Evolutionary conservation across 176 grass and related monocot genomes (phyloP).

Genomic region (Raddia guianensis): DNA sequence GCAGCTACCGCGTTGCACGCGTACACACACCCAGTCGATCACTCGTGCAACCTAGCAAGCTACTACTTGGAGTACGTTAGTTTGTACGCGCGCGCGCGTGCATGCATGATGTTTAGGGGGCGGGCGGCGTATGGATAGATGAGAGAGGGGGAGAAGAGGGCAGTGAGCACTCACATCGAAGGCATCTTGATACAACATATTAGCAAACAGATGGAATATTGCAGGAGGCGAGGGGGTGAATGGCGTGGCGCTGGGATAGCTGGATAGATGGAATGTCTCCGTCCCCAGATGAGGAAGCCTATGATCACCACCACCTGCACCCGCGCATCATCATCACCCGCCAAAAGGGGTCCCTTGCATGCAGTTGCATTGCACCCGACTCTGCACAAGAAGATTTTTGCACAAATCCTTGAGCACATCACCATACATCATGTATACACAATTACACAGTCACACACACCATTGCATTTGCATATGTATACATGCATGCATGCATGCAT

Average conservation of each 20-base stretch:
- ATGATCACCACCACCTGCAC: conserved; percentile 70
- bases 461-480: background rate
- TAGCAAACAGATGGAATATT: conserved; percentile 99
- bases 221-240: conserved; percentile 44
- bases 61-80: background rate
- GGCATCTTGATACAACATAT: conserved; percentile 83
- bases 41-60: too few relatives aligned
- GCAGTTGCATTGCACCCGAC: conserved; percentile 28
- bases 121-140: background rate
- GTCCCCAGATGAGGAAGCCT: conserved; percentile 66
- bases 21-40: background rate
- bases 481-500: conserved; percentile 14
- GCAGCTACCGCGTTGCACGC: conserved; percentile 30
- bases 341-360: conserved; percentile 60
- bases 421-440: conserved; percentile 5
- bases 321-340: conserved; percentile 58
- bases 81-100: conserved; percentile 26
- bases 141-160: conserved; percentile 3
- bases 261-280: conserved; percentile 82
- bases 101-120: conserved; percentile 20
- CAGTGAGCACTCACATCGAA: conserved; percentile 96
- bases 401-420: conserved; percentile 26
- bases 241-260: too few relatives aligned
- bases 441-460: too few relatives aligned
- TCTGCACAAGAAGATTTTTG: conserved; percentile 56